Evolutionary conservation across 2,329 filamentous ascomycete species (phyloP).

Genomic region (Alternaria viburni): DNA sequence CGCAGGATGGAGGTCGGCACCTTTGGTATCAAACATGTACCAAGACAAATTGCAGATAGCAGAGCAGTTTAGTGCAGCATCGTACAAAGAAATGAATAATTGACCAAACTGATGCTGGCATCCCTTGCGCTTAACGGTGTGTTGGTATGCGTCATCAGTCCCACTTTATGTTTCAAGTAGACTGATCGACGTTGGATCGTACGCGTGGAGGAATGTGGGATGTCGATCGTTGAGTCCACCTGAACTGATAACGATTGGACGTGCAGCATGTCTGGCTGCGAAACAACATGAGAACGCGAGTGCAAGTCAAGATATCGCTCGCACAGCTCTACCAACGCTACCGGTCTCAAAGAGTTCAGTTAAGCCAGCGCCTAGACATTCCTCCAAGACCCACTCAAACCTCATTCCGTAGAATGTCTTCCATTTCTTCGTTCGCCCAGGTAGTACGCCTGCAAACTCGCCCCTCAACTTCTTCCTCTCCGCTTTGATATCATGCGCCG

Average conservation of each 20-base stretch:
- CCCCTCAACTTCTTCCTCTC: conserved; percentile 60
- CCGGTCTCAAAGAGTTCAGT: conserved; percentile 78
- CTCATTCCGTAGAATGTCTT: conserved; percentile 71
- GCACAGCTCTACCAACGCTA: conserved; percentile 72
- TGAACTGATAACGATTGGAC: not conserved
- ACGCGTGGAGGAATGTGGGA: not conserved
- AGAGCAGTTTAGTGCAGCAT: not conserved
- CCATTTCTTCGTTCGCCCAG: conserved; percentile 72
- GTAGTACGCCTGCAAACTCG: conserved; percentile 63
- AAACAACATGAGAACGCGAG: not conserved
- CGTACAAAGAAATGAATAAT: not conserved
- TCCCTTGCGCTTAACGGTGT: not conserved
- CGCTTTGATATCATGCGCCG: conserved; percentile 53
- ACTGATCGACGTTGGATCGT: not conserved
- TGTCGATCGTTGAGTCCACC: not conserved
- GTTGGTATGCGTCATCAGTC: not conserved
- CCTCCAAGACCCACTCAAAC: conserved; percentile 74
- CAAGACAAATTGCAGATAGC: conserved; percentile 5
- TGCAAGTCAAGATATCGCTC: conserved; percentile 14
- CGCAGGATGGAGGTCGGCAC: not conserved
- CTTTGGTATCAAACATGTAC: not conserved
- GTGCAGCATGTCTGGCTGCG: not conserved
- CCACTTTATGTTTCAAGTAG: not conserved
- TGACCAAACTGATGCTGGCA: not conserved
- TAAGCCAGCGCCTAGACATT: conserved; percentile 72